Conservation (phyloP, 148 eudicot species). For the Cornus controversa region DNA sequence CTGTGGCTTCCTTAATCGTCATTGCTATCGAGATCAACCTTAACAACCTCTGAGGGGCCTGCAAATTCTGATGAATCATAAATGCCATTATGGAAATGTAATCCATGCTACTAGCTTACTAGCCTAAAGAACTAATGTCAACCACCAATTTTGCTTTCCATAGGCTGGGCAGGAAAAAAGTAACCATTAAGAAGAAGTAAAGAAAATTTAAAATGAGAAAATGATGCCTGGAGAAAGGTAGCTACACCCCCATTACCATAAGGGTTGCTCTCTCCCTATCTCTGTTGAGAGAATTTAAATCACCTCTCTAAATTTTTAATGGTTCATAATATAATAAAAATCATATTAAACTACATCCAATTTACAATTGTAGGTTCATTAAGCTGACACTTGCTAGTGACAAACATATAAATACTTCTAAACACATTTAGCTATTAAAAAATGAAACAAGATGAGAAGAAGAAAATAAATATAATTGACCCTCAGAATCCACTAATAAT, state of each 20-base stretch:
- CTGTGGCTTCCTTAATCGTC: too few species aligned
- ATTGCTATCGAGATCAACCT: too few species aligned
- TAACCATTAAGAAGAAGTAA: too few species aligned
- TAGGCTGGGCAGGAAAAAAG: too few species aligned
- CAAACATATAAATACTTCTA: background rate
- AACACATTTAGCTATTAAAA: background rate
- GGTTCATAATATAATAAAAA: too few species aligned
- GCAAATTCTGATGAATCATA: too few species aligned
- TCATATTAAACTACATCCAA: background rate
- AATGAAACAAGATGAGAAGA: background rate
- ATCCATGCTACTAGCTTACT: background rate
- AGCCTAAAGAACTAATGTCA: background rate
- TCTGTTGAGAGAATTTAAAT: too few species aligned
- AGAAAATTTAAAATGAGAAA: background rate
- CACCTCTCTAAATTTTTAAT: too few species aligned
- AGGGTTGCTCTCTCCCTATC: background rate
- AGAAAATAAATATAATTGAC: background rate
- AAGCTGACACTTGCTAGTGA: background rate
- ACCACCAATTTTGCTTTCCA: background rate
- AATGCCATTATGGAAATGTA: background rate
- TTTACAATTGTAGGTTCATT: background rate
- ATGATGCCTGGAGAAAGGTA: background rate
- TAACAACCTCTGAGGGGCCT: too few species aligned
- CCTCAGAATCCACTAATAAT: background rate
- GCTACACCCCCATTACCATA: background rate